Base-by-base conservation (phyloP, 169 alveolate genomes). In the Eimeria falciformis region DNA sequence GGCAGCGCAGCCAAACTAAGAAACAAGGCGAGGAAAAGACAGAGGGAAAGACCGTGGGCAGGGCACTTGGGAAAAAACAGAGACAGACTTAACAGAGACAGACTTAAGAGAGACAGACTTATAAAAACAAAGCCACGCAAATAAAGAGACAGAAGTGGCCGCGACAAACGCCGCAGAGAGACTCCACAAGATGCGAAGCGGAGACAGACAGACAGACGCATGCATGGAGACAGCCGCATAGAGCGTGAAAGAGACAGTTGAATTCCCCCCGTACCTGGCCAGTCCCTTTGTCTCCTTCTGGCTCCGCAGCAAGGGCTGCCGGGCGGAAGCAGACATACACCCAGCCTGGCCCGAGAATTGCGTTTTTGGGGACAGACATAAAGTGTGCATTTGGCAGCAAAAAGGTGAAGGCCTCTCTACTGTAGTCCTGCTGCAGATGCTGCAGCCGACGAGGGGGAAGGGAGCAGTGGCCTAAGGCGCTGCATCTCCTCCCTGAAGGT, bases 291-390 rank as follows among this genome's bases (percentile, higher is more conserved):
- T 5, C 37, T 7, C 89, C 75, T 7, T 50, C 17, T 11, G 9
- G 53, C 53, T 40, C 58, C 17, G 84, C 82, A 43, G 93, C 93
- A 53, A 89, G 77, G 53, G 84, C 78, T 33, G 93, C 93, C 53
- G 93, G 93, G 50, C 93, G 93, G 73, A 89, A 89, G 40, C 93
- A 89, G 1, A 75, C 81, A 46, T 55, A 75, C 46, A 46, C 84
- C 93, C 93, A 89, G 40, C 93, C 93, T 5, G 93, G 45, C 53
- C 93, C 93, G 43, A 89, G 75, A 18, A 89, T 56, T 1, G 93
- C 93, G 18, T 46, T 29, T 27, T 89, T 82, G 43, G 93, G 93
- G 43, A 89, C 93, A 43, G 93, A 89, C 93, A 89, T 89, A 83
- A 89, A 89, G 33, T 89, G 90, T 46, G 73, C 68, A 23, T 75